Evolutionary conservation across 2,329 filamentous ascomycete genomes (phyloP).

Genomic region (Sporothrix pallida): DNA sequence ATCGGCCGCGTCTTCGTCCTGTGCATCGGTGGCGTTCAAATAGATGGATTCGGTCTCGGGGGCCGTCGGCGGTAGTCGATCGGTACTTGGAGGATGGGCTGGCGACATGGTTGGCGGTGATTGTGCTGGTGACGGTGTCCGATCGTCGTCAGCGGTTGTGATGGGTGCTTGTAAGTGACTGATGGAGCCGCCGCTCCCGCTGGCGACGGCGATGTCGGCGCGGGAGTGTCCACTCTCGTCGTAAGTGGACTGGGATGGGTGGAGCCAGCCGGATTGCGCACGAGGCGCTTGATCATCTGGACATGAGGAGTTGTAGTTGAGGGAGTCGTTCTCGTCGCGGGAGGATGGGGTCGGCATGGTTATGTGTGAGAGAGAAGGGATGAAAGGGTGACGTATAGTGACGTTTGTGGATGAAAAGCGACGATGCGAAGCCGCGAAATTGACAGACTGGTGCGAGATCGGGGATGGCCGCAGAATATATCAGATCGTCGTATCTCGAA

Average conservation of each 20-base stretch:
- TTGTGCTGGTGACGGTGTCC: conserved; percentile 42
- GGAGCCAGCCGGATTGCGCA: conserved; percentile 41
- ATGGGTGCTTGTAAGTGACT: not conserved
- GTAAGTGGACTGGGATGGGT: conserved; percentile 35
- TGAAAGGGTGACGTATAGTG: not conserved
- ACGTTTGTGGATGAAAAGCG: not conserved
- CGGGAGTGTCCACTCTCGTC: conserved; percentile 12
- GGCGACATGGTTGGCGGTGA: conserved; percentile 54
- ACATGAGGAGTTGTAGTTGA: conserved; percentile 50
- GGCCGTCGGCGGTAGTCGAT: not conserved
- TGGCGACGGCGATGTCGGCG: not conserved
- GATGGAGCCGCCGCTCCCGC: conserved; percentile 15
- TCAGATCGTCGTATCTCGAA: not conserved
- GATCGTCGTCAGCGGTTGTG: not conserved
- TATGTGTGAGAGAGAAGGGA: not conserved
- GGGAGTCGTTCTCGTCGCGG: conserved; percentile 37
- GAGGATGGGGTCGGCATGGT: conserved; percentile 40
- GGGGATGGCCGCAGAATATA: not conserved
- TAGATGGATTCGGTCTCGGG: conserved; percentile 36
- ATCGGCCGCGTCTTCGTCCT: conserved; percentile 37
- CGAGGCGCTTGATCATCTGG: conserved; percentile 49
- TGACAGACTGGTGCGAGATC: not conserved
- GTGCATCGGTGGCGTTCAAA: conserved; percentile 23
- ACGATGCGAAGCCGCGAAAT: not conserved
- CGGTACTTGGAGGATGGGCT: conserved; percentile 44